Base-by-base conservation (phyloP, 768 basidiomycete species). In the Gymnopilus dilepis region DNA sequence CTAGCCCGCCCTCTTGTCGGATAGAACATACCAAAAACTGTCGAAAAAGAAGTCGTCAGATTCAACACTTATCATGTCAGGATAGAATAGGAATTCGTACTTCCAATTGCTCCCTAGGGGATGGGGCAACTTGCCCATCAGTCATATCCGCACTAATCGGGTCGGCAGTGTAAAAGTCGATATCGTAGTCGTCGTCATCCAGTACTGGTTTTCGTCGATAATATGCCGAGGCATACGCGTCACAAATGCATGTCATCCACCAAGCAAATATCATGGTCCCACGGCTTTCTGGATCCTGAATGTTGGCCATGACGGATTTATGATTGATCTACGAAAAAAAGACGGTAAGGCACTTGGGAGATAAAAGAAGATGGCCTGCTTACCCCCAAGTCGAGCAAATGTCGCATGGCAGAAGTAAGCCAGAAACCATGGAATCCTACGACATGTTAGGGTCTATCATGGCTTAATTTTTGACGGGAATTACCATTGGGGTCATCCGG, bases 211-310 rank as follows among this genome's bases (percentile, higher is more conserved):
- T 94, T 64, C 89, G 83, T 62, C 93, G 86, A 76, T 94, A 93
- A 74, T 94, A 95, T 31, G 87, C 87, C 30, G 92, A 85, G 26
- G 86, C 86, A 75, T 90, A 94, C 6, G 93, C 92, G 69, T 97
- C 95, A 33, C 85, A 82, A 47, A 95, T 79, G 73, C 90, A 92
- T 7, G 94, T 89, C 86, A 95, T 91, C 94, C 95, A 96, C 90
- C 94, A 95, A 1, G 94, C 90, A 70, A 94, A 95, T 54, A 92
- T 90, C 88, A 94, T 91, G 6, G 90, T 92, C 24, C 91, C 89
- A 55, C 89, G 86, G 52, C 81, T 86, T 68, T 93, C 92, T 40
- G 85, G 81, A 70, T 92, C 90, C 63, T 85, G 82, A 65, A 92
- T 91, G 60, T 81, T 85, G 9, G 84, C 81, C 78, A 91, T 87